phyloP scores from a whole-genome alignment of 2,329 filamentous ascomycete species.

The Ceratocystis eucalypticola region DNA sequence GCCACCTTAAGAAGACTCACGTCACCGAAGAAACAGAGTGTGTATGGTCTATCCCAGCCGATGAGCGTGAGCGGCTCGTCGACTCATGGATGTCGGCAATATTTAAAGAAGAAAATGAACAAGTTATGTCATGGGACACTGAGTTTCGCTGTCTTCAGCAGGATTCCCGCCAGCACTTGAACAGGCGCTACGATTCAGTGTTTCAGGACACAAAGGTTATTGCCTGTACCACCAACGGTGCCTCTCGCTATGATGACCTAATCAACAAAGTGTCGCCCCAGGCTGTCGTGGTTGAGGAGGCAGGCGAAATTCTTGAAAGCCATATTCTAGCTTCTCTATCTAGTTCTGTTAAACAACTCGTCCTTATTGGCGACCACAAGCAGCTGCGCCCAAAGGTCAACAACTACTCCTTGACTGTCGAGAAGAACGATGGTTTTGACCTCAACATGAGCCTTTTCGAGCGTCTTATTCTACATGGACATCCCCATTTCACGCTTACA shows the following conservation, averaged over 20 bases:
- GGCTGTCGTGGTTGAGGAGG: conserved; percentile 56
- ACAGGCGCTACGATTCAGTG: conserved; percentile 30
- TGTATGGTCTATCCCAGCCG: conserved; percentile 40
- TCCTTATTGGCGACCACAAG: conserved; percentile 61
- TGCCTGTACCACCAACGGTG: conserved; percentile 57
- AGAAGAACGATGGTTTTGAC: conserved; percentile 36
- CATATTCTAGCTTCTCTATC: conserved; percentile 44
- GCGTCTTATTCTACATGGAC: conserved; percentile 44
- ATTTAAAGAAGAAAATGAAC: conserved; percentile 36
- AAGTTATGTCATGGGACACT: conserved; percentile 28
- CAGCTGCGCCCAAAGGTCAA: conserved; percentile 56
- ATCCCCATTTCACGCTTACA: conserved; percentile 39
- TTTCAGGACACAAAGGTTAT: conserved; percentile 48
- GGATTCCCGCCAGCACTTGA: conserved; percentile 32
- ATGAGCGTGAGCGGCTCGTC: conserved; percentile 28
- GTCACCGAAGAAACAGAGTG: conserved; percentile 23
- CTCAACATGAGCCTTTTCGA: conserved; percentile 49
- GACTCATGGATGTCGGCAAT: conserved; percentile 34
- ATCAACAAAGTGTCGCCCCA: conserved; percentile 42
- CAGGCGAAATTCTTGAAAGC: conserved; percentile 55
- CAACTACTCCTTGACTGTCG: conserved; percentile 46
- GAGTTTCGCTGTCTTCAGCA: conserved; percentile 32
- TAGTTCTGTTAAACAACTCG: conserved; percentile 43
- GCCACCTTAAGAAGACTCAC: conserved; percentile 27
- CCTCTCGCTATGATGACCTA: conserved; percentile 45